phyloP scores from a whole-genome alignment of 345 rosid species.

The Sisymbrium altissimum region DNA sequence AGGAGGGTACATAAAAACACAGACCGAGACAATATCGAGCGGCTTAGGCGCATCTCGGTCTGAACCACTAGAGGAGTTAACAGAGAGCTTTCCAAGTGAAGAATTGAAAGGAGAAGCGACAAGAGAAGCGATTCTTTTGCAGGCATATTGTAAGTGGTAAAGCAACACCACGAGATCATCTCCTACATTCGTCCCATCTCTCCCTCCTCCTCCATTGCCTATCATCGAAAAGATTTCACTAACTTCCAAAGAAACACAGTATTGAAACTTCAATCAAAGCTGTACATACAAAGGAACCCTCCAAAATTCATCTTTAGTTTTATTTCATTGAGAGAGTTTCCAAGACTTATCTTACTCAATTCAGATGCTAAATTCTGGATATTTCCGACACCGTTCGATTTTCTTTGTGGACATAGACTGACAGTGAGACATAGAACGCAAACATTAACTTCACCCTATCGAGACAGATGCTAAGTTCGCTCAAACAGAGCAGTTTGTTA shows the following conservation, averaged over 20 bases:
- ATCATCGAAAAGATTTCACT: constrained; percentile 19
- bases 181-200: constrained; percentile 53
- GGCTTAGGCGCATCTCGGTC: constrained; percentile 87
- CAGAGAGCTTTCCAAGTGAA: constrained; percentile 48
- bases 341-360: neutral
- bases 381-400: neutral
- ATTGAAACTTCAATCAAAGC: neutral
- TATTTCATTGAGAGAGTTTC: neutral
- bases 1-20: constrained; percentile 10
- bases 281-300: neutral
- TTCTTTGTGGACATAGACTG: neutral
- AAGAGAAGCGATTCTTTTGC: constrained; percentile 85
- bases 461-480: neutral
- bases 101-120: constrained; percentile 88
- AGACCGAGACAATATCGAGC: constrained; percentile 70
- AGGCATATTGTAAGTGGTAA: constrained; percentile 81
- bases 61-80: constrained; percentile 36
- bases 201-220: constrained; percentile 59
- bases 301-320: constrained; percentile 1
- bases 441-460: neutral
- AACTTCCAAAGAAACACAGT: neutral
- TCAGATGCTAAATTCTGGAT: neutral
- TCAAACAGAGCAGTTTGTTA: constrained; percentile 10
- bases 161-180: constrained; percentile 71
- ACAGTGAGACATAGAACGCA: neutral